A percentile compares a stretch with the other conserved stretches of the same genome.
Evolutionary conservation across 1,284 basidiomycete genomes (phyloP).

Genomic region (Ganoderma sp.): DNA sequence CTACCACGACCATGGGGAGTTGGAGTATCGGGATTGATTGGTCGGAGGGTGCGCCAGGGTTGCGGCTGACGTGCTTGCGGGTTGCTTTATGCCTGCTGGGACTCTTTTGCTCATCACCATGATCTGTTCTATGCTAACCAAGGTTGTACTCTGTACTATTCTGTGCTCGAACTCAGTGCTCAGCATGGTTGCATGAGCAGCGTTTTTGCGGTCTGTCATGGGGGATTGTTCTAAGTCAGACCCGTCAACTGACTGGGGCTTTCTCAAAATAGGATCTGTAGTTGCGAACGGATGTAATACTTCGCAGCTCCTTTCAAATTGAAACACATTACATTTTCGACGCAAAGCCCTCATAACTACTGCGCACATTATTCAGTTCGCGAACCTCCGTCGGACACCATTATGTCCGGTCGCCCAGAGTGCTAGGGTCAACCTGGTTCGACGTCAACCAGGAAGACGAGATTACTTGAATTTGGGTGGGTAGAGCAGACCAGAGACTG

Average conservation of each 20-base stretch:
- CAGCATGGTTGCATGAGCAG: background rate
- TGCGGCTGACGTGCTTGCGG: background rate
- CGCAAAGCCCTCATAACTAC: too few species aligned
- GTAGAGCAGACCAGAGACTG: background rate
- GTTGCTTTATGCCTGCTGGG: background rate
- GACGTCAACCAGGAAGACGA: too few species aligned
- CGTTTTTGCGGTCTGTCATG: background rate
- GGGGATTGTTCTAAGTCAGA: background rate
- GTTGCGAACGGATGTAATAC: too few species aligned
- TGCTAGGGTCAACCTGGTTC: background rate
- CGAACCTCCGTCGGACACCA: background rate
- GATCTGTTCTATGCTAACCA: background rate
- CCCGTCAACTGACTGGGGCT: too few species aligned
- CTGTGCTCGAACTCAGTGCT: background rate
- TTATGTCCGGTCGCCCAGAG: background rate
- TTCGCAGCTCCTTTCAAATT: background rate
- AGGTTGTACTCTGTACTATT: background rate
- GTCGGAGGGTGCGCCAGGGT: background rate
- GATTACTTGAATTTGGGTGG: too few species aligned
- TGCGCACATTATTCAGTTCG: too few species aligned
- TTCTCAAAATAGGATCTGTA: too few species aligned
- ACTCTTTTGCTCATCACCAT: background rate
- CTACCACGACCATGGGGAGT: slow-evolving; percentile 30
- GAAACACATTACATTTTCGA: too few species aligned
- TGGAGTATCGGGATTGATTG: slow-evolving; percentile 32